phyloP scores from a whole-genome alignment of 768 basidiomycete genomes.

The Termitomyces sp. region DNA sequence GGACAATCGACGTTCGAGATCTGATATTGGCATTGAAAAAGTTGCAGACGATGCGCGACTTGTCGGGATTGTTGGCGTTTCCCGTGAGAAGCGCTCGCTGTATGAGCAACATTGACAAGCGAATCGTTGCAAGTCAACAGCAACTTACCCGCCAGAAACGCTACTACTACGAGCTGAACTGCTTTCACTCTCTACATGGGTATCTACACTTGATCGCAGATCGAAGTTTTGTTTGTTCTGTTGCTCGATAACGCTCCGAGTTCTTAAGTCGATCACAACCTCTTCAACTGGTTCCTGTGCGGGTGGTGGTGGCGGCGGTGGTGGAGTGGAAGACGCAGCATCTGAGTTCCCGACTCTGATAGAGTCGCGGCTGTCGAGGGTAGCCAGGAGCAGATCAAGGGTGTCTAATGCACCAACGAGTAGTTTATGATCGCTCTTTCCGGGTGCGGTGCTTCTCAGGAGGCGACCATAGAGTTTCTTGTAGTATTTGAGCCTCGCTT shows the following conservation, averaged over 20 bases:
- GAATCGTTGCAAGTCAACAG: not conserved
- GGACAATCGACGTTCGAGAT: slow-evolving; percentile 76
- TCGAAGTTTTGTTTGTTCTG: slow-evolving; percentile 13
- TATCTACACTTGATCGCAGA: slow-evolving; percentile 21
- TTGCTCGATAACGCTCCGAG: slow-evolving; percentile 25
- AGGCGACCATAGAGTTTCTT: slow-evolving; percentile 83
- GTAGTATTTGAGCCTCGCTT: slow-evolving; percentile 83
- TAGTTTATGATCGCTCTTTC: slow-evolving; percentile 80
- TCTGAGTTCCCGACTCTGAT: slow-evolving; percentile 40
- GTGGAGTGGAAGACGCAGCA: slow-evolving; percentile 13
- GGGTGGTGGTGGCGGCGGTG: slow-evolving; percentile 12
- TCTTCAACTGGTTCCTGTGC: slow-evolving; percentile 42
- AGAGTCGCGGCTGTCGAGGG: slow-evolving; percentile 54
- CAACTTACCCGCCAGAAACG: slow-evolving; percentile 50
- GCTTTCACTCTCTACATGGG: slow-evolving; percentile 35
- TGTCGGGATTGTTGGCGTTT: slow-evolving; percentile 49
- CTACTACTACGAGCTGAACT: slow-evolving; percentile 49
- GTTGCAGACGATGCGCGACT: slow-evolving; percentile 48
- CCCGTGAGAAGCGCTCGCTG: slow-evolving; percentile 58
- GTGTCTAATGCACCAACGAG: slow-evolving; percentile 77
- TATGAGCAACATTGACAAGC: not conserved
- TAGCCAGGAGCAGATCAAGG: slow-evolving; percentile 66
- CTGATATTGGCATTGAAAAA: slow-evolving; percentile 53
- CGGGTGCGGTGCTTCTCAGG: slow-evolving; percentile 80
- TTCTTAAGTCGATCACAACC: slow-evolving; percentile 50